Evolutionary conservation across 257 asterid species (phyloP), one percentile per base, ranked within the genome.

Genomic region (Paraleonurus japonicus): DNA sequence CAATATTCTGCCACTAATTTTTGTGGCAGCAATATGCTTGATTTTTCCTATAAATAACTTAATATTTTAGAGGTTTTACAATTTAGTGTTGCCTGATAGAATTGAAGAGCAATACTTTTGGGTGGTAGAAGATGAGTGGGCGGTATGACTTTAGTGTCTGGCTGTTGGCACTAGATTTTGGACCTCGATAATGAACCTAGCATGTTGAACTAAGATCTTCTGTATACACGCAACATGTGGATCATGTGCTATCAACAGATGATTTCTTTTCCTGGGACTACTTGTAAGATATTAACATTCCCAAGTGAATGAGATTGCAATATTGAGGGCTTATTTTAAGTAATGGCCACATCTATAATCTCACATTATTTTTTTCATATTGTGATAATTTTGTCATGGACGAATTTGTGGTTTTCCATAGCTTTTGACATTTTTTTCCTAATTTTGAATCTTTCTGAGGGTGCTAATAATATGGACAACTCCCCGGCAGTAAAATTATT

Each of bases 21-120:
- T 64, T 27, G 48, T 17, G 39, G 23, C 16, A 17, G 15, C 51
- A 39, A 57, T 28, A 61, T 73, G 73, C 39, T 57, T 65, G 59
- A 26, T 13, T 33, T 48, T 12, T 47, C 17, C 41, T 15, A 16
- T 48, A 32, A 7, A 32, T 47, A 50, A 45, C 17, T 13, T 47
- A 50, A 37, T 5, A 48, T 28, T 28, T 23, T n/a, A 4, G 7
- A 59, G 59, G 68, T 70, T 71, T 43, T 26, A 24, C 47, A 22
- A 26, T 58, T 27, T 23, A 32, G 26, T 26, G 5, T 61, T 24
- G 22, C 23, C 17, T 24, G 15, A 59, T 59, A 16, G 15, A 50
- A 35, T 37, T n/a, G 23, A 53, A 54, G 74, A 71, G 23, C 61
- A 59, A 37, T 16, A 47, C 12, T 45, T 67, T 28, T 20, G 22